Percentiles rank a stretch among this genome's conserved stretches.
Evolutionary conservation across 2,329 filamentous ascomycete genomes (phyloP).

Genomic region (Ophiostoma piceae): DNA sequence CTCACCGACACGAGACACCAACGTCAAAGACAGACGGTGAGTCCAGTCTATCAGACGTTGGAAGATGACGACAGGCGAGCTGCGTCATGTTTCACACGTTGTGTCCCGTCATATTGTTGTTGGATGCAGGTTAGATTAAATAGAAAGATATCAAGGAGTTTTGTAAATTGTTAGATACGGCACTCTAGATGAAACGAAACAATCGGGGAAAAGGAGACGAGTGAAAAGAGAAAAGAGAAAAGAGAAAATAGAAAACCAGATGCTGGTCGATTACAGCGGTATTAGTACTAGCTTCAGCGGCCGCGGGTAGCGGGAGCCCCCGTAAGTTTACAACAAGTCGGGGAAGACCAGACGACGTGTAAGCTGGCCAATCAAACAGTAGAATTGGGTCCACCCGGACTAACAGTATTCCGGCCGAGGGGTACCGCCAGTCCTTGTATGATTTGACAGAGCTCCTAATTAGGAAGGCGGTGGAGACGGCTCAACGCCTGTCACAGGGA

Average conservation of each 20-base stretch:
- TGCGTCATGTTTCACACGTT: conserved; percentile 6
- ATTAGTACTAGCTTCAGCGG: conserved; percentile 7
- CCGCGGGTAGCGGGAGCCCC: conserved; percentile 9
- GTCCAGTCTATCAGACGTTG: not conserved
- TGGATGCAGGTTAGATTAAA: not conserved
- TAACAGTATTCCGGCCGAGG: conserved; percentile 13
- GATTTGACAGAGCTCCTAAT: not conserved
- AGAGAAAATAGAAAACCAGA: not conserved
- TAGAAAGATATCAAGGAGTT: not conserved
- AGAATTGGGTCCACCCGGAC: not conserved
- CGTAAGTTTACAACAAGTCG: not conserved
- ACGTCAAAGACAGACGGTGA: not conserved
- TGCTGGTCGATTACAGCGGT: not conserved
- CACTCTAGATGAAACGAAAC: not conserved
- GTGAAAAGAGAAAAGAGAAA: not conserved
- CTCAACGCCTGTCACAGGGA: not conserved
- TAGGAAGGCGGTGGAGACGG: conserved; percentile 2
- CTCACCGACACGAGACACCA: not conserved
- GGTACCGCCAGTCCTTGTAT: not conserved
- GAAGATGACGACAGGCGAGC: conserved; percentile 11
- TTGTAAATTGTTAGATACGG: not conserved
- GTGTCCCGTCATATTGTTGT: not conserved
- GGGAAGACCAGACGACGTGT: not conserved
- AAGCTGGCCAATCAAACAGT: not conserved
- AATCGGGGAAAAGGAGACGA: not conserved